Evolutionary conservation across 129 eudicot species (phyloP), one percentile per base, ranked within the genome.

Genomic region (Flaveria brownii): DNA sequence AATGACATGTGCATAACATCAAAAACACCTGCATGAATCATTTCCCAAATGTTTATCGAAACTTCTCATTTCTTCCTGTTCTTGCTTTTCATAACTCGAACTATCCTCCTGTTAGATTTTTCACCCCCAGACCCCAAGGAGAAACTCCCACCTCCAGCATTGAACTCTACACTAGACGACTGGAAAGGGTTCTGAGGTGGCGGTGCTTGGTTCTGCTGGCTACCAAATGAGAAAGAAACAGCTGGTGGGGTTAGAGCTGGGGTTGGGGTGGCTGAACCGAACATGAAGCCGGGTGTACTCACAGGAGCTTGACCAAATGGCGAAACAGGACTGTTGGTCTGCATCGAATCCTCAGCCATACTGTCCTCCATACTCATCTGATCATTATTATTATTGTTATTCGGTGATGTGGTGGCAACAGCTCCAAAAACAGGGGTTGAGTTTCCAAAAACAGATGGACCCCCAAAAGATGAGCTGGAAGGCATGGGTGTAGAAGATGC

Each of bases 281-380:
- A 94, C 78, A 74, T 72, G 52, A 90, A 88, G 26, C 85, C 86
- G 10, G 88, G 72, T 14, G 85, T 52, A 56, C 30, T 76, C 16
- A 20, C 76, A 13, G 77, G 72, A 50, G 63, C 11, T 47, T 76
- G 80, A 76, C 80, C 80, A 76, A 66, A 76, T 23, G 57, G 66
- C 14, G 73, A 54, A 16, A 88, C 61, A 39, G 96, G 85, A 36
- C 82, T 70, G 0, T 97, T 74, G 47, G 87, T 70, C 55, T 91
- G 96, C 86, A 88, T 81, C 16, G 95, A 88, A 77, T 94, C 98
- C 86, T 94, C 98, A 9, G 96, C 98, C 98, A 94, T 94, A 81
- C 87, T 88, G 76, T 94, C 97, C 76, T 93, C 98, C 84, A 83
- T 84, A 68, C 76, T 91, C 96, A 88, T 88, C 57, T 85, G 97